Evolutionary conservation across 2,329 filamentous ascomycete species (phyloP), one percentile per base, ranked within the genome.

Genomic region (Epichloe hybrida): DNA sequence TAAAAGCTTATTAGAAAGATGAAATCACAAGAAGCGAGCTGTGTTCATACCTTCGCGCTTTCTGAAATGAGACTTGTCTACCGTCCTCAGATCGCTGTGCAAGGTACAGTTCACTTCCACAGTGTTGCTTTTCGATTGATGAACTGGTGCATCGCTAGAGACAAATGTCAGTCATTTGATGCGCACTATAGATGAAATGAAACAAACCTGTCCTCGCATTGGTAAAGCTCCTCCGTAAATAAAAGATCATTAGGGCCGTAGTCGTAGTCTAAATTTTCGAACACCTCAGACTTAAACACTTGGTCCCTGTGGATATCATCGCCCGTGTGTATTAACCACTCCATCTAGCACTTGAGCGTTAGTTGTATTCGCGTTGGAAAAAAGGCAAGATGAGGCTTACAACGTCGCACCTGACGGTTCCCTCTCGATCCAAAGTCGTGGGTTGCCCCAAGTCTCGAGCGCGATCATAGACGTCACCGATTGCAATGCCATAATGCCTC

Each of bases 151-250:
- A 37, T 3, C 8, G 2, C 47, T 42, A 42, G 4, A 2, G 27
- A 36, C 1, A 3, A 9, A 2, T 21, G 8, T 31, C 11, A 36
- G 20, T 21, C 37, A 2, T 48, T 23, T 20, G 4, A 23, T 1
- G 8, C 27, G 27, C 3, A 27, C 7, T 6, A 3, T 39, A 5
- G 3, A 27, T 20, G 20, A 34, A 37, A 35, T 5, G 5, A 38
- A 5, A 5, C 41, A 2, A 49, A 52, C 50, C n/a, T 31, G 20
- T 52, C 42, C 9, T 49, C 46, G 37, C 46, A 49, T 36, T 52
- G 34, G 5, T 21, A 44, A 17, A 52, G 47, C 8, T 2, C 0
- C 1, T 17, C 1, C 1, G 0, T n/a, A 20, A 38, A 40, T n/a
- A 12, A 11, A 36, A 49, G 37, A n/a, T 52, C 20, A 0, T 2